These are phyloP conservation scores for Desmodesmus armatus DNA, from an alignment of 139 green algal species.

Conservation along the genomic window DNA sequence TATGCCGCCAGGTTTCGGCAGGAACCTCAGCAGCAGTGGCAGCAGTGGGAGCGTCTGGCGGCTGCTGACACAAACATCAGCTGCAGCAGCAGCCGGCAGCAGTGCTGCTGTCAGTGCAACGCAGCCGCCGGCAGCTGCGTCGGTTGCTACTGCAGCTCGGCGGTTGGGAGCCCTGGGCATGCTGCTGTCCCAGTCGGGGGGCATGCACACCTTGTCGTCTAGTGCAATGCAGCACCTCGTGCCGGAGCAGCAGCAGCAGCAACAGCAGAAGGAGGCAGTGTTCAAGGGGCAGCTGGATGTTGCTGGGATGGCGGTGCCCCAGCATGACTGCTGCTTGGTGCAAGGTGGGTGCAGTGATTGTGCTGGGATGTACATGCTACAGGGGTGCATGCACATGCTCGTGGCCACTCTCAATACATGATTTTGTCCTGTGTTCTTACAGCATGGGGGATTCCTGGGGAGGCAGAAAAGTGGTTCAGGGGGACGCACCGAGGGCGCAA, in stretches of 20 bases:
- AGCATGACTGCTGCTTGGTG: conserved; percentile 51
- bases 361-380: neutral
- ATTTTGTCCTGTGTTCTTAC: neutral
- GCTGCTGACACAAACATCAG: conserved; percentile 1
- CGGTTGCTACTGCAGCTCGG: neutral
- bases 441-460: neutral
- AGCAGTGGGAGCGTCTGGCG: conserved; percentile 9
- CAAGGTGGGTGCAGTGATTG: conserved; percentile 48
- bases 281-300: conserved; percentile 53
- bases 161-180: neutral
- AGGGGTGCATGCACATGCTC: neutral
- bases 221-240: neutral
- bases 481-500: too few relatives aligned
- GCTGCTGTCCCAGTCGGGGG: neutral
- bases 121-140: neutral
- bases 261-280: neutral
- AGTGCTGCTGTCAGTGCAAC: neutral
- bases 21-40: conserved; percentile 14
- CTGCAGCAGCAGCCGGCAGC: neutral
- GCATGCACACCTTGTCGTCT: neutral
- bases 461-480: neutral
- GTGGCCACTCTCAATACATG: neutral
- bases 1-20: neutral
- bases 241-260: conserved; percentile 33
- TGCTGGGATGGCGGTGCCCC: conserved; percentile 49